phyloP scores from a whole-genome alignment of 306 rosid species.

The Trichosanthes cucumerina region DNA sequence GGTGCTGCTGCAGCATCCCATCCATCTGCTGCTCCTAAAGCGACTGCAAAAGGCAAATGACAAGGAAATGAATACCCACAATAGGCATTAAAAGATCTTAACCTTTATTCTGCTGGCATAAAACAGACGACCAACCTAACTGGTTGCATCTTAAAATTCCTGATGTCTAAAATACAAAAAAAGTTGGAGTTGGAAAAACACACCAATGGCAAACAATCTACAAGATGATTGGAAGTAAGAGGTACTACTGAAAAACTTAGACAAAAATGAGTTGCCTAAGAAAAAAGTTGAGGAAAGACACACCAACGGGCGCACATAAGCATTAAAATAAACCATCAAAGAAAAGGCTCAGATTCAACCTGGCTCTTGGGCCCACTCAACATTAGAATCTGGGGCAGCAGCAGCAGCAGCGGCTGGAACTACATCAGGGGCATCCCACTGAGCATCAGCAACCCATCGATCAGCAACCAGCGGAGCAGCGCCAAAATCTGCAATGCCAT shows the following conservation, averaged over 20 bases:
- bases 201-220: not conserved
- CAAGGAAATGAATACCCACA: not conserved
- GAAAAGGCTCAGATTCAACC: constrained; percentile 8
- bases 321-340: not conserved
- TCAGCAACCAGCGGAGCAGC: constrained; percentile 18
- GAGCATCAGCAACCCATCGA: constrained; percentile 27
- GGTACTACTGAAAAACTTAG: not conserved
- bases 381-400: constrained; percentile 16
- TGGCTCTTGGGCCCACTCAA: constrained; percentile 21
- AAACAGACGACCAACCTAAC: not conserved
- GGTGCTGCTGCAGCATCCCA: constrained; percentile 26
- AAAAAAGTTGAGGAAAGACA: too few relatives aligned
- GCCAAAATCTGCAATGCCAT: constrained; percentile 41
- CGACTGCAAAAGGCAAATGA: not conserved
- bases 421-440: constrained; percentile 21
- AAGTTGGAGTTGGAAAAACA: too few relatives aligned
- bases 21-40: constrained; percentile 11
- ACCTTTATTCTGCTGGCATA: not conserved
- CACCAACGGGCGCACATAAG: not conserved
- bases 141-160: not conserved
- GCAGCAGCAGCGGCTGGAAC: constrained; percentile 1
- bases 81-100: not conserved
- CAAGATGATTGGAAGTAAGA: not conserved
- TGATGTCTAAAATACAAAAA: not conserved
- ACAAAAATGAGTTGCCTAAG: not conserved